These are phyloP conservation scores for Taphrina communis DNA, from an alignment of 1,139 yeast species.

Conservation along the genomic window DNA sequence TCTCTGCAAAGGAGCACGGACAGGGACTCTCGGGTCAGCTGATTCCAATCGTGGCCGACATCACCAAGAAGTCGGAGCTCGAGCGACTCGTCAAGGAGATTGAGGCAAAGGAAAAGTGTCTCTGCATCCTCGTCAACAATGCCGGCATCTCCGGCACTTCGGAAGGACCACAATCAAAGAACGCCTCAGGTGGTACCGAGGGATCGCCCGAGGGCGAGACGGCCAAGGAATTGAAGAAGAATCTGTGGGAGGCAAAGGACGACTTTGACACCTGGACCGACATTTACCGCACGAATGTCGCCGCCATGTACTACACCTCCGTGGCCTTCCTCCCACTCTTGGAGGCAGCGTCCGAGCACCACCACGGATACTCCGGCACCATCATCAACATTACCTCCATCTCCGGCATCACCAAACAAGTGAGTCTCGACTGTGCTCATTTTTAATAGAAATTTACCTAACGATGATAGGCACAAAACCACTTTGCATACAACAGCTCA, in stretches of 20 bases:
- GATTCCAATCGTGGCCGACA: constrained; percentile 45
- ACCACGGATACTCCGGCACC: constrained; percentile 35
- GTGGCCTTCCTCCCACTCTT: constrained; percentile 38
- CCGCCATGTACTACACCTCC: constrained; percentile 42
- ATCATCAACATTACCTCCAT: constrained; percentile 41
- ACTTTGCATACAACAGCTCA: constrained; percentile 53
- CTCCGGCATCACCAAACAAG: constrained; percentile 37
- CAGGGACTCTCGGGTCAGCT: constrained; percentile 47
- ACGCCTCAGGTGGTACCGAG: constrained; percentile 35
- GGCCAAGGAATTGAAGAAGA: constrained; percentile 35
- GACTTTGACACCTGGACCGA: constrained; percentile 35
- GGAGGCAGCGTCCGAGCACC: constrained; percentile 30
- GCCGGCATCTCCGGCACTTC: constrained; percentile 45
- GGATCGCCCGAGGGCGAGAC: constrained; percentile 26
- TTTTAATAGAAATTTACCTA: not conserved
- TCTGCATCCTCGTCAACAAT: constrained; percentile 46
- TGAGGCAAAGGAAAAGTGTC: constrained; percentile 45
- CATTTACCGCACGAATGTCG: constrained; percentile 41
- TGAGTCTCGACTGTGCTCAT: not conserved
- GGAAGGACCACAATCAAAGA: constrained; percentile 33
- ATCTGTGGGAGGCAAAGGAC: constrained; percentile 17
- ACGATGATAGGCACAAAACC: constrained; percentile 59
- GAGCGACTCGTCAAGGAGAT: constrained; percentile 41
- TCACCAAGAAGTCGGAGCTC: constrained; percentile 45
- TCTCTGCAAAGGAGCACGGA: constrained; percentile 52